Conservation (phyloP, 2,329 filamentous ascomycete species). For the Venturia nashicola region DNA sequence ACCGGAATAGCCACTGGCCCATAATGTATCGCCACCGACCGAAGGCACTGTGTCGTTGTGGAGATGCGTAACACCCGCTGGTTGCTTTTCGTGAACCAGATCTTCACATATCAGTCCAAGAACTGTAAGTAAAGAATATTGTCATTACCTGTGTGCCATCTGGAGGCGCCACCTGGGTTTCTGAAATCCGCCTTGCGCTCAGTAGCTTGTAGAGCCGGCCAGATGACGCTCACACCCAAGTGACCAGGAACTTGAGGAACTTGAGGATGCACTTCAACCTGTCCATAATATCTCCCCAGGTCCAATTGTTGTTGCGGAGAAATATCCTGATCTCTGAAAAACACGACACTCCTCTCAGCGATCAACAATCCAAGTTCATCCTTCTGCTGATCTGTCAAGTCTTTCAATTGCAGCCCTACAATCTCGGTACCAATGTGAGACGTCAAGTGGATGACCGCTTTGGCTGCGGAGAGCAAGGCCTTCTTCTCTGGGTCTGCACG, state of each 20-base stretch:
- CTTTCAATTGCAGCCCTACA: conserved; percentile 49
- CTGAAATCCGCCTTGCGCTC: conserved; percentile 51
- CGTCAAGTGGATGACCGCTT: conserved; percentile 50
- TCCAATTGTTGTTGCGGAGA: conserved; percentile 14
- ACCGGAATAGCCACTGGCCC: conserved; percentile 53
- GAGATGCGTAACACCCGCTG: conserved; percentile 55
- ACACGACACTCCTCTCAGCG: conserved; percentile 53
- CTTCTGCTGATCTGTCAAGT: conserved; percentile 45
- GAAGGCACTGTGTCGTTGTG: conserved; percentile 57
- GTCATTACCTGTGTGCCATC: conserved; percentile 45
- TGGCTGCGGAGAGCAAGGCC: conserved; percentile 46
- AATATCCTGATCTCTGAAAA: conserved; percentile 45
- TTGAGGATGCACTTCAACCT: conserved; percentile 62
- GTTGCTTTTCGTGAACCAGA: conserved; percentile 58
- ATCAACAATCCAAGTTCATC: conserved; percentile 52
- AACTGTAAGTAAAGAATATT: no score
- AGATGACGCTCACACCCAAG: conserved; percentile 43
- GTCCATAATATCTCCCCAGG: conserved; percentile 50
- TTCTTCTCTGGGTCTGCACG: conserved; percentile 55
- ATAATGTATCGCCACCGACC: conserved; percentile 58
- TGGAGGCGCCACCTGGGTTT: conserved; percentile 52
- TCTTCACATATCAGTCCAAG: conserved; percentile 25
- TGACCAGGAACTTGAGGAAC: conserved; percentile 58
- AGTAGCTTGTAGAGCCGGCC: conserved; percentile 54
- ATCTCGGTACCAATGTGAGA: conserved; percentile 53